phyloP scores from a whole-genome alignment of 2,329 filamentous ascomycete genomes.

The Cryphonectria japonica region DNA sequence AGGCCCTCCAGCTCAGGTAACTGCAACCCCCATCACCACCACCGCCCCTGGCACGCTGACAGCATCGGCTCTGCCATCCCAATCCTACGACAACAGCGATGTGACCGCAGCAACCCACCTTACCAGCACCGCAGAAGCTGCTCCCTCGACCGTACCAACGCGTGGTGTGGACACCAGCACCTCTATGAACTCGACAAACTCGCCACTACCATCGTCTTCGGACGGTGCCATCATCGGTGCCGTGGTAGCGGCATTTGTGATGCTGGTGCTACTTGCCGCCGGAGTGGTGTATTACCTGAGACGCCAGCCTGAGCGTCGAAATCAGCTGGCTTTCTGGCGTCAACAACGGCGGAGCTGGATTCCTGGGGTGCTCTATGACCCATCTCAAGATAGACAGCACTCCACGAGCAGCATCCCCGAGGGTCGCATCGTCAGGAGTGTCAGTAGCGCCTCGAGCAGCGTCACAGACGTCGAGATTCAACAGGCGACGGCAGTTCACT shows the following conservation, averaged over 20 bases:
- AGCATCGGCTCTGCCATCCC: not conserved
- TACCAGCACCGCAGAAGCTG: not conserved
- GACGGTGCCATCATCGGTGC: not conserved
- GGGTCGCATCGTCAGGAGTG: not conserved
- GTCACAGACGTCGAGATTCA: not conserved
- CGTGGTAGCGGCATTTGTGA: not conserved
- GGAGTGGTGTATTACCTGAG: not conserved
- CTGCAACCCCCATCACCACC: not conserved
- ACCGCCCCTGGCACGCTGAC: not conserved
- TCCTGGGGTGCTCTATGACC: not conserved
- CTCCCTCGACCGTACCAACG: not conserved
- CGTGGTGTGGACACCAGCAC: not conserved
- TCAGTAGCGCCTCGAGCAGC: conserved; percentile 10
- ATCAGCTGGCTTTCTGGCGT: conserved; percentile 4
- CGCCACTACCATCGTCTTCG: not conserved
- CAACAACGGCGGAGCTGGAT: not conserved
- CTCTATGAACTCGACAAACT: not conserved
- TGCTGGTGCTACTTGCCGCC: not conserved
- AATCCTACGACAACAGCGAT: not conserved
- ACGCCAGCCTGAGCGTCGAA: not conserved
- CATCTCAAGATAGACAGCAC: not conserved
- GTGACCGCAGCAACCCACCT: not conserved
- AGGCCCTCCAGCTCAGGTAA: not conserved
- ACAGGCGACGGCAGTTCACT: conserved; percentile 1
- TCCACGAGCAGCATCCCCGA: not conserved